Evolutionary conservation across 1,284 basidiomycete species (phyloP), one percentile per base, ranked within the genome.

Genomic region (Bjerkandera adusta): DNA sequence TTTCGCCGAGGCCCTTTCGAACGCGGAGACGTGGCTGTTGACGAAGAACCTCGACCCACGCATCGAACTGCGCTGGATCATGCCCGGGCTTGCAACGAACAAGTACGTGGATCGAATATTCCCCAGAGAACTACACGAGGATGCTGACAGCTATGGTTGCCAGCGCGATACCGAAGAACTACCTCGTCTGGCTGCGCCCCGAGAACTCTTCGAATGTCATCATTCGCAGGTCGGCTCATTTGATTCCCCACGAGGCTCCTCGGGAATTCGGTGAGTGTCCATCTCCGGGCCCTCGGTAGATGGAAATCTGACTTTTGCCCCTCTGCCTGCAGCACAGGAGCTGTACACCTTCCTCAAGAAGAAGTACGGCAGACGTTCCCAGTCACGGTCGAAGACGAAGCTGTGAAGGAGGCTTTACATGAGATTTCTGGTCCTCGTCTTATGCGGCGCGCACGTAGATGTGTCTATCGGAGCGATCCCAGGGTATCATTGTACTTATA

Each of bases 101-200:
- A 24, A 39, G 57, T 57, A 37, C 50, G 62, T 58, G 20, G 29
- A 7, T 20, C 10, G 21, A 7, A 24, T 16, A 27, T 27, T 13
- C 24, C 16, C n/a, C n/a, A n/a, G n/a, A n/a, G n/a, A n/a, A n/a
- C n/a, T n/a, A n/a, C n/a, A n/a, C n/a, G n/a, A n/a, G 25, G 18
- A 8, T n/a, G 13, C 20, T 2, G 10, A 36, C 29, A n/a, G 10
- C 5, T 24, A 22, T n/a, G 5, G 24, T 10, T 13, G 29, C n/a
- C 40, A 48, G 55, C 29, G 73, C 73, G 27, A 54, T 75, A 25
- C 67, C 71, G 6, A 72, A 72, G 18, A 59, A 62, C 43, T 64
- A 73, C 41, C 64, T 72, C 20, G 80, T 83, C 8, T 85, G 83
- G 81, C 62, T 77, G n/a, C 65, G 85, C 27, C 72, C 76, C 2